Evolutionary conservation across 2,329 filamentous ascomycete genomes (phyloP), one percentile per base, ranked within the genome.

Genomic region (Penicillium griseofulvum): DNA sequence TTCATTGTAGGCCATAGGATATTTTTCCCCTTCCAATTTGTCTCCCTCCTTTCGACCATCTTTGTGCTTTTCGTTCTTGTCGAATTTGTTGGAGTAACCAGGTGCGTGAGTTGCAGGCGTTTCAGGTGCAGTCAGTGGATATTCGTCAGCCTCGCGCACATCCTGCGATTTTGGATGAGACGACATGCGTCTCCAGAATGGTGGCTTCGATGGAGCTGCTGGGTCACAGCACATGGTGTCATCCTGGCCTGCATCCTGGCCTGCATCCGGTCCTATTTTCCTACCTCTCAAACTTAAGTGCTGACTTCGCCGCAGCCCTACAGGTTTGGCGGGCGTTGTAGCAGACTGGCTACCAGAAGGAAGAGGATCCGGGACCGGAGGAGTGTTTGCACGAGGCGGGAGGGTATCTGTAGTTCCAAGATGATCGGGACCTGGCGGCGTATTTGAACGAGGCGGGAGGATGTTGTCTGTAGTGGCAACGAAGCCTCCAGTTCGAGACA

Each of bases 1-100:
- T 33, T 83, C 71, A 58, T 89, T 84, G 66, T 83, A 85, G 0
- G 88, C 84, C 2, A 77, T 56, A 0, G 84, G 82, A 65, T 96
- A 95, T 8, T 75, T 71, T 46, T 73, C 62, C 16, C 62, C 65
- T 44, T 70, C 59, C 9, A 53, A 11, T 47, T 67, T 53, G 9
- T 68, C 66, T 7, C 66, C 64, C 45, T 69, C 63, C 42, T 66
- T 56, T 51, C 66, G 56, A 16, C 41, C 34, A 26, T 49, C 48
- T 39, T 55, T 47, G 17, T 57, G 52, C 12, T 56, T 53, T 17
- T 62, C 51, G 36, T 51, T 51, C 48, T 47, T 44, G 7, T 53
- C 43, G 14, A 49, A 17, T 28, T 58, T 51, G 19, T 46, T 55
- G 16, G 59, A 57, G 7, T 31, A 34, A 12, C 8, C 22, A 4